Base-by-base conservation (phyloP, 2,329 filamentous ascomycete species). In the Nothomitra cinnamomea region DNA sequence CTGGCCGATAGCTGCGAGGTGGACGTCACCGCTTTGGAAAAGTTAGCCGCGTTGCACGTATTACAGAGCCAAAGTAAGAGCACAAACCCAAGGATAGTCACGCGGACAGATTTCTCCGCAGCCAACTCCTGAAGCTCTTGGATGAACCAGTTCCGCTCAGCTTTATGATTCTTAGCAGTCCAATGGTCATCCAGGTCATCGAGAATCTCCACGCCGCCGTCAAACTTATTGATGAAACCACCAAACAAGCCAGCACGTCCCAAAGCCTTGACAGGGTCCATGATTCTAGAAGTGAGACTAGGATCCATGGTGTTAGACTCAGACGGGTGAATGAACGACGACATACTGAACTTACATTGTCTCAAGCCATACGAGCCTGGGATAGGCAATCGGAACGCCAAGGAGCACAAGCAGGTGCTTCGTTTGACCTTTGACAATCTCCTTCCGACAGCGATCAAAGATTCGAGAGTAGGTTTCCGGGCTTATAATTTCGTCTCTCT, bases 101-200 rank as follows among this genome's bases (percentile, higher is more conserved):
- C 75, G 43, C 92, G 83, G 51, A 95, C 78, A 13, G 87, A 95
- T 65, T 94, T 94, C 65, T 92, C 87, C 21, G 87, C 87, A 7
- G 94, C 89, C 56, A 98, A 74, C 61, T 95, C 87, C 67, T 98
- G 94, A 24, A 98, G 72, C 61, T 95, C 88, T 64, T 92, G 85
- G 41, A 98, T 79, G 57, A 96, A 75, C 66, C 86, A 83, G 57
- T 82, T 86, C 51, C 92, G 80, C 68, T 98, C 92, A 24, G 80
- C 75, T 65, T 96, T 98, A 70, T 96, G 89, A 63, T 88, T 86
- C 64, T 87, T 94, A 38, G 90, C 87, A 0, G 90, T 95, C 92
- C 92, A 98, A 64, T 98, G 90, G 66, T 96, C 92, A 64, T 95
- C 90, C 8, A 95, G 70, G 61, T 94, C 88, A 63, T 95, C 89